phyloP scores from a whole-genome alignment of 345 rosid species.

The Aquilaria yunnanensis region DNA sequence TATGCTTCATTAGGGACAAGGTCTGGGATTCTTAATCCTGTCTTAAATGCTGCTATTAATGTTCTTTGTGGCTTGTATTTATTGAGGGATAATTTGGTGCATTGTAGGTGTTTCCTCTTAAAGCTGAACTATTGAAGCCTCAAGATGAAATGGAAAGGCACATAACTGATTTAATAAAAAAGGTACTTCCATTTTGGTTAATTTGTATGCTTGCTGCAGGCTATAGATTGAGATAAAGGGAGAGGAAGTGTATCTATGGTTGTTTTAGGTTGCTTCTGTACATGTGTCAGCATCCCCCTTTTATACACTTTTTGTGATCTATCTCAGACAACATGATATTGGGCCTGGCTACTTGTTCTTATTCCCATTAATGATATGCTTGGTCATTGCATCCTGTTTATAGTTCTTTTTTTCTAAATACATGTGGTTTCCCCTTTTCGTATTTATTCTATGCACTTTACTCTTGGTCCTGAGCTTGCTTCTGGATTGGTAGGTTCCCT shows the following conservation, averaged over 20 bases:
- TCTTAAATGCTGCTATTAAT: not conserved
- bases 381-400: not conserved
- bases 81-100: slow-evolving; percentile 4
- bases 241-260: too few relatives aligned
- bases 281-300: too few relatives aligned
- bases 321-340: too few relatives aligned
- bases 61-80: slow-evolving; percentile 5
- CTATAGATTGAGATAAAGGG: too few relatives aligned
- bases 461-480: slow-evolving; percentile 5
- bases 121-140: slow-evolving; percentile 87
- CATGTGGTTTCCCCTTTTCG: not conserved
- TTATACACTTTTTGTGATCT: too few relatives aligned
- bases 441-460: slow-evolving; percentile 7
- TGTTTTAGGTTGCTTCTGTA: too few relatives aligned
- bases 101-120: slow-evolving; percentile 80
- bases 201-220: too few relatives aligned
- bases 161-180: slow-evolving; percentile 86
- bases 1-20: slow-evolving; percentile 86
- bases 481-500: not conserved
- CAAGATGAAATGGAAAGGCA: slow-evolving; percentile 96
- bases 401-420: slow-evolving; percentile 5
- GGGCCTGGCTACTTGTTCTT: too few relatives aligned
- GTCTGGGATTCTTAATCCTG: slow-evolving; percentile 24
- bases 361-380: too few relatives aligned
- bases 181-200: slow-evolving; percentile 27